Evolutionary conservation across 805 yeast genomes (phyloP), one percentile per base, ranked within the genome.

Genomic region (Wickerhamiella brachini): DNA sequence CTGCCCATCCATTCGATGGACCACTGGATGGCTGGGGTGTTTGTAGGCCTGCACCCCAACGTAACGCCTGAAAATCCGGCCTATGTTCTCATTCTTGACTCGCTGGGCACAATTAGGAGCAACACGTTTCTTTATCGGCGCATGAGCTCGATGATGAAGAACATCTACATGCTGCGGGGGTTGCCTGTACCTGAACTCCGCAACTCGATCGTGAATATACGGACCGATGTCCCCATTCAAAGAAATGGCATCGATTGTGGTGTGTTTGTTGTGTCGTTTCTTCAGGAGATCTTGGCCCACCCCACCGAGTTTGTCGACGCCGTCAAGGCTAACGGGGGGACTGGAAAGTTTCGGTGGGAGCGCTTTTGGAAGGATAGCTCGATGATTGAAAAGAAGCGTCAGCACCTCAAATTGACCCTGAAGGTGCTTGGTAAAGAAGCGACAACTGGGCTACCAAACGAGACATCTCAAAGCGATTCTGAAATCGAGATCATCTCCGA

Each of bases 211-310:
- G 24, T 18, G 24, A 2, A 5, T 2, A 24, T 41, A n/a, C 10
- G 6, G 5, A 79, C 80, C 4, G 61, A 69, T 5, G 93, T 87
- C 0, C 95, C 97, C 0, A 79, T 74, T 53, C 98, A 93, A 62
- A 79, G 80, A 29, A 93, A 93, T 63, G 80, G 81, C 67, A 85
- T 88, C 62, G 98, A 93, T 64, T 93, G 98, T 69, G 98, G 98
- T 1, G 78, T 93, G 20, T 96, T 85, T 67, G 85, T 90, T 1
- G 81, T 93, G 15, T 81, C 81, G 57, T 88, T 84, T 58, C 73
- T 81, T 12, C 69, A 71, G 51, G 77, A 74, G 55, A 80, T 85
- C 65, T 69, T 82, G 45, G 67, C 68, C 22, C 65, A 76, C 41
- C 77, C 79, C 0, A 57, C 57, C 0, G 69, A 63, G 22, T 80